Conservation (phyloP, 805 yeast species). For the Saturnispora galanensis region DNA sequence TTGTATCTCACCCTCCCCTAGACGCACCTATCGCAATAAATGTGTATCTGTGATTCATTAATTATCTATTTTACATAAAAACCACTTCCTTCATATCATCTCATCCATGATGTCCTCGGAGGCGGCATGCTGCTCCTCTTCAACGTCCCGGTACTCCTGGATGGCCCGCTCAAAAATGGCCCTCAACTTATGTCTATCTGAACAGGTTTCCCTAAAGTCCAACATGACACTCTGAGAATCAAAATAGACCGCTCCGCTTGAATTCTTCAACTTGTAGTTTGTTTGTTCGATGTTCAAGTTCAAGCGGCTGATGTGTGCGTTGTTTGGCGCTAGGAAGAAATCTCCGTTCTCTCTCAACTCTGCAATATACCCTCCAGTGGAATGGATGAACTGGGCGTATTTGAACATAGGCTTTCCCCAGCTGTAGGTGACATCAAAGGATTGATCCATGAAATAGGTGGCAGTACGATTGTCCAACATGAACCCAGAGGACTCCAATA, state of each 20-base stretch:
- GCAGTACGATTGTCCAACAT: constrained; percentile 75
- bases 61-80: too few relatives aligned
- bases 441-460: constrained; percentile 37
- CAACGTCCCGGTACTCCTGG: constrained; percentile 32
- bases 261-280: constrained; percentile 16
- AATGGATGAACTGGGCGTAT: constrained; percentile 83
- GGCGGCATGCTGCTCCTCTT: constrained; percentile 13
- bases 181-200: constrained; percentile 37
- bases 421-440: constrained; percentile 66
- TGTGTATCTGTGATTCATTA: too few relatives aligned
- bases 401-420: constrained; percentile 86
- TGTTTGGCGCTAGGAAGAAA: constrained; percentile 77
- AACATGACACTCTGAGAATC: constrained; percentile 71
- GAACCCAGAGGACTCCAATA: constrained; percentile 64
- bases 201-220: constrained; percentile 55
- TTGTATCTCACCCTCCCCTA: not conserved
- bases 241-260: constrained; percentile 27
- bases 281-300: constrained; percentile 34
- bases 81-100: not conserved
- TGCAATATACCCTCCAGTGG: constrained; percentile 81
- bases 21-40: not conserved
- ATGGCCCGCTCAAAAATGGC: constrained; percentile 52
- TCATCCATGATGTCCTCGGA: not conserved
- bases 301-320: constrained; percentile 67
- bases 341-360: constrained; percentile 75